Base-by-base conservation (phyloP, 1,284 basidiomycete genomes). In the Bjerkandera adusta region DNA sequence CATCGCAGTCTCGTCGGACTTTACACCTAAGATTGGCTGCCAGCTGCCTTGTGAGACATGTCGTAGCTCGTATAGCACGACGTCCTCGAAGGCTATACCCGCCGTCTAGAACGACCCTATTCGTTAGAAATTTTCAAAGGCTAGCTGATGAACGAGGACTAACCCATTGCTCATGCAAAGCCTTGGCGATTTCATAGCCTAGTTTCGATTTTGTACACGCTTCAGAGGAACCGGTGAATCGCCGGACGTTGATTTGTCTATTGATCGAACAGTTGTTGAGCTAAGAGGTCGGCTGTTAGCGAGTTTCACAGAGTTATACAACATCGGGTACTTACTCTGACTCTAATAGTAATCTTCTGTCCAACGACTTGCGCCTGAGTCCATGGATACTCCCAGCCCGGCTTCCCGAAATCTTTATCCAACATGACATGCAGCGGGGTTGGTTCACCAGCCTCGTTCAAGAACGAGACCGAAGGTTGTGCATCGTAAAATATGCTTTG, bases 11-110 rank as follows among this genome's bases (percentile, higher is more conserved):
- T 21, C 11, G 21, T 24, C 20, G 10, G 7, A 6, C 36, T 38
- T 24, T 13, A 57, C 45, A 24, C 51, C 52, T 11, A 58, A 44
- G 2, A 45, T 24, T 2, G 57, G 53, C 45, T 58, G 57, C 55
- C 55, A 58, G 24, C 55, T 56, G 3, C 55, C 52, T 18, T 47
- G 45, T 13, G 52, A 55, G 10, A 55, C 51, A 36, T 55, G 55
- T 22, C 42, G 45, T 18, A 58, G 25, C 18, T 50, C 53, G n/a
- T 49, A n/a, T 11, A 58, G 43, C 6, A 54, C 48, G n/a, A 58
- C 34, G 21, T 44, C 36, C 18, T 53, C 51, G 37, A 52, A 53
- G 0, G 43, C 44, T 6, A 39, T 40, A 7, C 36, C 27, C 15
- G 7, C 16, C 15, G n/a, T 18, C 15, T 3, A 5, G 30, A 18